phyloP scores from a whole-genome alignment of 176 grass and related monocot species.

The Oryza meridionalis region DNA sequence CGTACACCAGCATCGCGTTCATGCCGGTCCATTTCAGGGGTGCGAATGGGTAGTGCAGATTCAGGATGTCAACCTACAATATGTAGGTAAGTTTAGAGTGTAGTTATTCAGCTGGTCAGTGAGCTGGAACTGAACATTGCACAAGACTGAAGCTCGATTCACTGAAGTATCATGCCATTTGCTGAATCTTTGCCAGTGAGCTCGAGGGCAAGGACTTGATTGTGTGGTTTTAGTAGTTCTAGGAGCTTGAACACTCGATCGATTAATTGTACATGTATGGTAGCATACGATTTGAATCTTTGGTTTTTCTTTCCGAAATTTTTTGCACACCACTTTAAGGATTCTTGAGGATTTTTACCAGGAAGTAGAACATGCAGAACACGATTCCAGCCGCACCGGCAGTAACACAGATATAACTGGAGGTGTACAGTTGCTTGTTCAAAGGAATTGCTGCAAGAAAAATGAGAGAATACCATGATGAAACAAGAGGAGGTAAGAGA shows the following conservation, averaged over 20 bases:
- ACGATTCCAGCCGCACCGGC: conserved; percentile 71
- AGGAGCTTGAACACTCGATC: too few species aligned
- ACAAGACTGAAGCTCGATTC: not conserved
- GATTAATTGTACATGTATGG: too few species aligned
- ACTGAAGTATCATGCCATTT: too few species aligned
- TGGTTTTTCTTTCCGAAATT: not conserved
- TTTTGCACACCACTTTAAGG: not conserved
- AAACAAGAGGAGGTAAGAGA: not conserved
- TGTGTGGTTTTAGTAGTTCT: too few species aligned
- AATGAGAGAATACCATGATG: not conserved
- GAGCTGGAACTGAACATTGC: not conserved
- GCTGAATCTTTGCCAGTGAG: too few species aligned
- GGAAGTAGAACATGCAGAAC: conserved; percentile 71
- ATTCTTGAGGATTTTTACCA: conserved; percentile 45
- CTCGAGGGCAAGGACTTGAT: too few species aligned
- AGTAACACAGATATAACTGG: conserved; percentile 89
- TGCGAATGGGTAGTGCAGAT: conserved; percentile 44
- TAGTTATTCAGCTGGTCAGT: too few species aligned
- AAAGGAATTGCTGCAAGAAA: conserved; percentile 68
- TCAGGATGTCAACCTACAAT: conserved; percentile 69
- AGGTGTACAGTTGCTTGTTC: conserved; percentile 89
- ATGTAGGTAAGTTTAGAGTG: not conserved
- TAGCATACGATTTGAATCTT: not conserved
- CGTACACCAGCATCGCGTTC: conserved; percentile 98
- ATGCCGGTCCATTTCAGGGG: conserved; percentile 84